Conservation (phyloP, 1,139 yeast genomes). For the Tardiomyces depauwii region DNA sequence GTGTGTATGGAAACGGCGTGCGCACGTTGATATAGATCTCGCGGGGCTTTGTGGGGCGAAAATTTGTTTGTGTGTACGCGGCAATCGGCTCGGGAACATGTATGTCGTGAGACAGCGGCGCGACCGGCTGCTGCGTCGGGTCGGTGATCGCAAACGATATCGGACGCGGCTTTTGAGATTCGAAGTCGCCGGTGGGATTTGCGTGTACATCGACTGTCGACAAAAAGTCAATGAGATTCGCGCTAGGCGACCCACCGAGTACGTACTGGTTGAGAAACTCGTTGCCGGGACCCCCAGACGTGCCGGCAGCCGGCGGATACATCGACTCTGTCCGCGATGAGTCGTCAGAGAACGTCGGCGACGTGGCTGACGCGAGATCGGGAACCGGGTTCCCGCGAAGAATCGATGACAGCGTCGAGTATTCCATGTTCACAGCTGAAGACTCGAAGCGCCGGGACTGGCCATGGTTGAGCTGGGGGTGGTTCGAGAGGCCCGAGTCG, state of each 20-base stretch:
- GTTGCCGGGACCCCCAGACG: not conserved
- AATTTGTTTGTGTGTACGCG: not conserved
- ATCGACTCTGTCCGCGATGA: conserved; percentile 4
- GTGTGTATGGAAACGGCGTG: conserved; percentile 77
- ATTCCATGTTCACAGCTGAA: conserved; percentile 70
- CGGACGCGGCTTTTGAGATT: conserved; percentile 14
- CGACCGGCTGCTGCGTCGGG: not conserved
- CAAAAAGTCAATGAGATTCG: conserved; percentile 14
- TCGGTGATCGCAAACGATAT: conserved; percentile 17
- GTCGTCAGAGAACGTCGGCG: conserved; percentile 17
- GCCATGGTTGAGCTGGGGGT: not conserved
- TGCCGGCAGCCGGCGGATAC: not conserved
- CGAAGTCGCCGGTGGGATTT: conserved; percentile 12
- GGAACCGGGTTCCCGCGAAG: not conserved
- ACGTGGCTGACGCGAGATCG: not conserved
- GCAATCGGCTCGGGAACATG: not conserved
- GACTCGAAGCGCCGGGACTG: conserved; percentile 38
- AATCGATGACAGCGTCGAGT: conserved; percentile 64
- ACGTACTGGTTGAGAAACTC: conserved; percentile 13
- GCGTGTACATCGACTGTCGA: conserved; percentile 10
- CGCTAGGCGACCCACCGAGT: conserved; percentile 7
- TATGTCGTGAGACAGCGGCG: not conserved
- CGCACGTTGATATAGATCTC: conserved; percentile 69
- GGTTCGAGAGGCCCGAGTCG: not conserved
- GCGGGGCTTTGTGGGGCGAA: conserved; percentile 46